Base-by-base conservation (phyloP, 768 basidiomycete species). In the Phylloporus scabripes region DNA sequence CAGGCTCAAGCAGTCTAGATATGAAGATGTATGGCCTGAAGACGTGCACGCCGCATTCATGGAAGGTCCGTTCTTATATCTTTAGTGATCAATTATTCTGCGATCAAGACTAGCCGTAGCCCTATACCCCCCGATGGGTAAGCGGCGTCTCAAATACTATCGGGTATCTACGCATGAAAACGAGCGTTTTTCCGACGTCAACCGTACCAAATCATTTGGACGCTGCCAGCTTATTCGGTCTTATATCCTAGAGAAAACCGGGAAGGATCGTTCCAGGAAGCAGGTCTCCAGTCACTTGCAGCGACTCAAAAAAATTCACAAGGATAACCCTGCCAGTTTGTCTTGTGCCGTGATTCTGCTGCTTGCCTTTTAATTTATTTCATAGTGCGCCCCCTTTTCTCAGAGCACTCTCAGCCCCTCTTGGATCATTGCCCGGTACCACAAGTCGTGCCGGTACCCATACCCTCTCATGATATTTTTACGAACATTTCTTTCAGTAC, bases 241-340 rank as follows among this genome's bases (percentile, higher is more conserved):
- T 0, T 70, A 72, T 39, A 60, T 70, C 28, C 48, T 68, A 20
- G 65, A 71, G 41, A 70, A 68, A 50, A 70, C 69, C 12, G 69
- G 70, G 12, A 70, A 63, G 52, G 68, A 59, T 49, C 67, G 70
- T 14, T 69, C 70, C 32, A 58, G 70, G 48, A 70, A 70, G 54
- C 70, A 70, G 49, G 70, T 70, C 28, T 72, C 70, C 21, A 70
- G 70, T 51, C 71, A 72, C 33, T 60, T 70, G 40, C 70, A 70
- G 54, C 55, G 71, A 42, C 45, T 70, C 12, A 70, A 72, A 45
- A 71, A 65, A 31, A 60, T 60, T 10, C 58, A 68, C 11, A 66
- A 61, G 38, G 55, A 67, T 42, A 59, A 69, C 40, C 60, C 65
- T 21, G 44, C 60, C 17, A 62, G 69, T 70, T 50, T 23, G 71